phyloP scores from a whole-genome alignment of 257 asterid genomes.

The Plantago ovata region DNA sequence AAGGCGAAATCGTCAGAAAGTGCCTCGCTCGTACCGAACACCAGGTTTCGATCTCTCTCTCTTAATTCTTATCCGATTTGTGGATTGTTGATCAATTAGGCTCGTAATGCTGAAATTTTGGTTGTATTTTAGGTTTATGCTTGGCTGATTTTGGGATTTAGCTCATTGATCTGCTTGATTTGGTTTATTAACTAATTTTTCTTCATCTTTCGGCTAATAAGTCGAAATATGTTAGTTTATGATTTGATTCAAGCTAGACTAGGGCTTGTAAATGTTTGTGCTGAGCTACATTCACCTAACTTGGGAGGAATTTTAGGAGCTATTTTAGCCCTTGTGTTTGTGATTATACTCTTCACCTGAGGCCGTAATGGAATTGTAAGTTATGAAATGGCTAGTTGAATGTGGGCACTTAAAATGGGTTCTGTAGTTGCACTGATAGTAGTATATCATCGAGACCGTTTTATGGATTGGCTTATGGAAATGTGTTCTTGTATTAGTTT shows the following conservation, averaged over 20 bases:
- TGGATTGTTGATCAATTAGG: neutral
- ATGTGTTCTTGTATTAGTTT: no score
- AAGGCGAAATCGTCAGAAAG: constrained; percentile 97
- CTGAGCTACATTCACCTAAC: no score
- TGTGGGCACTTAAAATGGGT: no score
- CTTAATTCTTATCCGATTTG: neutral
- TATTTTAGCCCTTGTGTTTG: no score
- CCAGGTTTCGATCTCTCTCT: constrained; percentile 44
- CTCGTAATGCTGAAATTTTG: no score
- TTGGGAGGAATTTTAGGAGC: no score
- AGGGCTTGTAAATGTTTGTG: no score
- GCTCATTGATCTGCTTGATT: neutral
- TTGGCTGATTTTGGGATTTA: neutral
- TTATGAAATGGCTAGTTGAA: no score
- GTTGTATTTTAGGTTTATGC: no score
- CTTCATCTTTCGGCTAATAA: constrained; percentile 1
- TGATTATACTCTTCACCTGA: neutral
- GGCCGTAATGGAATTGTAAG: neutral
- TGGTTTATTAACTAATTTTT: neutral
- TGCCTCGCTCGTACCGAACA: constrained; percentile 93
- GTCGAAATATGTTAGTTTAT: neutral
- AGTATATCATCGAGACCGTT: no score
- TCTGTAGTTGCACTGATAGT: neutral
- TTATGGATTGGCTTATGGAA: no score
- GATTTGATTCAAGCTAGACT: no score